Percentiles rank a stretch among this genome's conserved stretches.
phyloP scores from a whole-genome alignment of 495 filamentous ascomycete species.

The Penicillium antarcticum region DNA sequence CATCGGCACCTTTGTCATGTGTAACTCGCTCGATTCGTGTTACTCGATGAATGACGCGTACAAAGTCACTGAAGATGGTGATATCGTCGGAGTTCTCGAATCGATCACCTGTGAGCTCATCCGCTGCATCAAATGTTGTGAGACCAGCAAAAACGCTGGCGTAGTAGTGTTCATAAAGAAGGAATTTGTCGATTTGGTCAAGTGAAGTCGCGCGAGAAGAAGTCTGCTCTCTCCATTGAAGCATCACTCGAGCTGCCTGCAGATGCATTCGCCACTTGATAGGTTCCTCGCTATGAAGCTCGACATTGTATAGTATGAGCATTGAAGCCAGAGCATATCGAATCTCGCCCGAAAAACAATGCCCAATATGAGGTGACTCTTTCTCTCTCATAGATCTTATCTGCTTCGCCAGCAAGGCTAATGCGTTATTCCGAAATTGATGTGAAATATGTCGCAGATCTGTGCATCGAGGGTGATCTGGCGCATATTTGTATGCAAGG shows the following conservation, averaged over 20 bases:
- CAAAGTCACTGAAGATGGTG: slow-evolving; percentile 23
- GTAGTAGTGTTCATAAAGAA: slow-evolving; percentile 25
- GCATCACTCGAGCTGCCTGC: slow-evolving; percentile 16
- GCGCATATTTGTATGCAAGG: slow-evolving; percentile 5
- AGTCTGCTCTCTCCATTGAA: slow-evolving; percentile 14
- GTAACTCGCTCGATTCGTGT: slow-evolving; percentile 15
- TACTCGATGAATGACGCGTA: slow-evolving; percentile 16
- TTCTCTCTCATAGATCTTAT: slow-evolving; percentile 2
- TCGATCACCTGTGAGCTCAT: background rate
- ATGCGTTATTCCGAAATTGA: slow-evolving; percentile 1
- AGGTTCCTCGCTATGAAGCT: slow-evolving; percentile 14
- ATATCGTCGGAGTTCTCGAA: slow-evolving; percentile 9
- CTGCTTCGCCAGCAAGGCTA: slow-evolving; percentile 1
- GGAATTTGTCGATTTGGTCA: slow-evolving; percentile 12
- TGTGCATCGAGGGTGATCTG: background rate
- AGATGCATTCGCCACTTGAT: slow-evolving; percentile 21
- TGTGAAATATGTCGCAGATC: background rate
- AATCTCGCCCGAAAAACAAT: background rate
- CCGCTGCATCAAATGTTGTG: slow-evolving; percentile 13
- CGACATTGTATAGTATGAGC: slow-evolving; percentile 21
- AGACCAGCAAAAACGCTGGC: slow-evolving; percentile 17
- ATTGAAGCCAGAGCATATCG: slow-evolving; percentile 12
- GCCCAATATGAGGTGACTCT: background rate
- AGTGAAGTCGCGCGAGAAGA: background rate
- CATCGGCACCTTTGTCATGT: background rate